Conservation (phyloP, 352 stramenopile genomes). For the Elongisporangium undulatum region DNA sequence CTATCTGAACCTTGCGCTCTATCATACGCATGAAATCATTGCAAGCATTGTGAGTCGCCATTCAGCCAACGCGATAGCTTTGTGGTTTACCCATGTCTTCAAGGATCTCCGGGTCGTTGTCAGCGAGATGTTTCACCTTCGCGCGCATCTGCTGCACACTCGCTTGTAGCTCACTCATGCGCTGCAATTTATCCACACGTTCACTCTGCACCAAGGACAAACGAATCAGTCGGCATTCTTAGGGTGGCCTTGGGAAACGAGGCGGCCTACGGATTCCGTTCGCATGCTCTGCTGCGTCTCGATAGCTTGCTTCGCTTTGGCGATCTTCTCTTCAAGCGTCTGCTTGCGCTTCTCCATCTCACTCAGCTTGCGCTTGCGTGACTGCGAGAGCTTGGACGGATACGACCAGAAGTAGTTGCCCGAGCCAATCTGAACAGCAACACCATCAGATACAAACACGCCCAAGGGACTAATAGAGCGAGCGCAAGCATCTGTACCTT, state of each 20-base stretch:
- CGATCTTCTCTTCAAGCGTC: conserved; percentile 30
- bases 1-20: conserved; percentile 53
- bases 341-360: conserved; percentile 58
- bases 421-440: conserved; percentile 55
- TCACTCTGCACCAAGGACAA: conserved; percentile 35
- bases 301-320: conserved; percentile 42
- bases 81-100: conserved; percentile 38
- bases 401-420: conserved; percentile 90
- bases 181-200: conserved; percentile 53
- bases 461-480: too few relatives aligned
- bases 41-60: background rate
- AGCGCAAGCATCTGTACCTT: conserved; percentile 34
- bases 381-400: conserved; percentile 76
- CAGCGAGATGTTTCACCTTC: conserved; percentile 59
- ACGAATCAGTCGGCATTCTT: background rate
- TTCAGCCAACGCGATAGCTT: background rate
- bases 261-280: conserved; percentile 60
- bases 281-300: conserved; percentile 42
- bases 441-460: too few relatives aligned
- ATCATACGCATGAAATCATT: background rate
- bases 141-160: conserved; percentile 40
- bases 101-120: conserved; percentile 72
- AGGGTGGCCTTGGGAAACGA: too few relatives aligned
- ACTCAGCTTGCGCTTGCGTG: conserved; percentile 67
- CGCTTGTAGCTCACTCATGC: conserved; percentile 40